Evolutionary conservation across 2,329 filamentous ascomycete genomes (phyloP), one percentile per base, ranked within the genome.

Genomic region (Zymoseptoria crescenta): DNA sequence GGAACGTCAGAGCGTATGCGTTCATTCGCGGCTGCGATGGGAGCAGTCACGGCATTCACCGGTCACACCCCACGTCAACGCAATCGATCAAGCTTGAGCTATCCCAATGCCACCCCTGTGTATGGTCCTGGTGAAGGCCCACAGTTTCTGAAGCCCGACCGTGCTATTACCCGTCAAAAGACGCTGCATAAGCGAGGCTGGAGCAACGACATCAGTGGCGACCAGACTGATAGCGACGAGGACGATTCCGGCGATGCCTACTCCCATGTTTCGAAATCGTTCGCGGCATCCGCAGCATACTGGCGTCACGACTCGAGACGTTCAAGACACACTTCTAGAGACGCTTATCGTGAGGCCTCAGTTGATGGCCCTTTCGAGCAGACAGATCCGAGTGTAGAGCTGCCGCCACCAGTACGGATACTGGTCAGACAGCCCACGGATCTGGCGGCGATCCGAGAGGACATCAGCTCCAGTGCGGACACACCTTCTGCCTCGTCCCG

Each of bases 151-250:
- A 57, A 51, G 9, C 65, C 68, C 6, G 66, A 69, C 13, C 64
- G 59, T 49, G 60, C 59, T 3, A 56, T 67, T 8, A 57, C 61
- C n/a, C 59, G 60, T 20, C 54, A 58, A 7, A 66, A 63, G 59
- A 63, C 64, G 8, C 48, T 55, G 45, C 68, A 70, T 57, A 59
- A 62, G 24, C 62, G 69, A 57, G 68, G 65, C n/a, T 72, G 63
- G 62, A 72, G 69, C 53, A 72, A 67, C 57, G 70, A 72, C 55
- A 68, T 72, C 30, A 70, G 65, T 29, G 68, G 67, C 24, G 70
- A 72, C 60, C 70, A 72, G 53, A 70, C 69, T 5, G 68, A 68
- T 57, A 72, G 69, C 55, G 68, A 68, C n/a, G 69, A 66, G 13
- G 62, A 69, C 27, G 64, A 66, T 9, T 60, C 62, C 45, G 56